Percentiles rank a stretch among this genome's conserved stretches.
Conservation (phyloP, 257 asterid genomes). For the Solanum lycopersicoides region DNA sequence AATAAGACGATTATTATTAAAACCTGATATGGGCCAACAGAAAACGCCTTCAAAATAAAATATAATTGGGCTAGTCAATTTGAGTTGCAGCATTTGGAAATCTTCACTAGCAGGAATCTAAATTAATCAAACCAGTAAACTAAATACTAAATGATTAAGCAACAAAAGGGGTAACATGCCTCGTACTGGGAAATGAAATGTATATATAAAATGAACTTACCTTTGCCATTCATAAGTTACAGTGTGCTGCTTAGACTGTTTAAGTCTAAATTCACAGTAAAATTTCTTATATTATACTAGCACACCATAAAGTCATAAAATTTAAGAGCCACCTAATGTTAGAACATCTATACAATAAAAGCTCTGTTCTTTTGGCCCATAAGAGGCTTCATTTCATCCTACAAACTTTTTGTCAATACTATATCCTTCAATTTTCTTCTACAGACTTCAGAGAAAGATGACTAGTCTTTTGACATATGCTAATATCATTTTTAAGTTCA, state of each 20-base stretch:
- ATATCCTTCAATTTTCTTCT: conserved; percentile 16
- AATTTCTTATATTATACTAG: not conserved
- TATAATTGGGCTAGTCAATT: not conserved
- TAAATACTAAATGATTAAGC: not conserved
- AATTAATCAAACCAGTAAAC: not conserved
- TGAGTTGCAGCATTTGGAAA: not conserved
- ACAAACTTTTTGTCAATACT: conserved; percentile 6
- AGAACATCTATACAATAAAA: conserved; percentile 1
- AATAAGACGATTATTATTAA: no score
- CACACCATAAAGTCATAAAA: not conserved
- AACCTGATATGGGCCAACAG: not conserved
- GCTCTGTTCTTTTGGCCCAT: not conserved
- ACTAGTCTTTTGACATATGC: conserved; percentile 6
- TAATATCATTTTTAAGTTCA: not conserved
- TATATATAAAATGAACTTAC: not conserved
- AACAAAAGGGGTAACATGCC: not conserved
- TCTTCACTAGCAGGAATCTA: not conserved
- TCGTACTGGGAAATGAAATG: not conserved
- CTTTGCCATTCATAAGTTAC: not conserved
- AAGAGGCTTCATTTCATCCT: not conserved
- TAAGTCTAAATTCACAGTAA: not conserved
- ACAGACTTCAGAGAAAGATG: not conserved
- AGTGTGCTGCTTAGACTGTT: not conserved
- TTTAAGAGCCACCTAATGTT: not conserved
- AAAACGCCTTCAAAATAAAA: no score